phyloP scores from a whole-genome alignment of 139 green algal genomes.

The Micractinium conductrix region DNA sequence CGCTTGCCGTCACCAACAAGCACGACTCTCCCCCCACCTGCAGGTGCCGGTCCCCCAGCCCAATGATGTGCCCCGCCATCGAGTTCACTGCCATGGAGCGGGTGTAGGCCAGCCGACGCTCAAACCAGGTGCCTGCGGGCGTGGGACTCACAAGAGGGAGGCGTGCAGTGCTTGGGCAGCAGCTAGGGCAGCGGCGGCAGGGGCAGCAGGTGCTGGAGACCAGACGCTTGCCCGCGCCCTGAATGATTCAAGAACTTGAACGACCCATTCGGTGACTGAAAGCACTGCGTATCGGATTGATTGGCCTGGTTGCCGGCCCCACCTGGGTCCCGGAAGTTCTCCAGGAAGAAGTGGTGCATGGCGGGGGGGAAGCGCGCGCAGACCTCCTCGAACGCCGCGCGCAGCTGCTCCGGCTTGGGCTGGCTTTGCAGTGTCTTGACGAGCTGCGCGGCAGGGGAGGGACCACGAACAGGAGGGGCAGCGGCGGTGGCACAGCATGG shows the following conservation, averaged over 20 bases:
- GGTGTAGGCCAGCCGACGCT: slow-evolving; percentile 78
- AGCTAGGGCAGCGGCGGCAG: neutral
- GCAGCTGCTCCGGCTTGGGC: slow-evolving; percentile 24
- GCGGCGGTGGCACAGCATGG: neutral
- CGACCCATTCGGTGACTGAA: no score
- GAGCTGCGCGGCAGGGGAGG: neutral
- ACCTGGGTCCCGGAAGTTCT: slow-evolving; percentile 79
- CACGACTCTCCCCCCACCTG: neutral
- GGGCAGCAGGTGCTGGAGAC: neutral
- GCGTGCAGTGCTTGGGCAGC: neutral
- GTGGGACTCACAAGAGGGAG: neutral
- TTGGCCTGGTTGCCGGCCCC: neutral
- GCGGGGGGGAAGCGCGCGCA: slow-evolving; percentile 73
- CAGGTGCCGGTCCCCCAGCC: slow-evolving; percentile 91
- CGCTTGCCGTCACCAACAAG: neutral
- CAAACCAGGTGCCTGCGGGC: slow-evolving; percentile 68
- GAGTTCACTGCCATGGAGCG: slow-evolving; percentile 83
- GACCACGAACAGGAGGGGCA: neutral
- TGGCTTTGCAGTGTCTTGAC: neutral
- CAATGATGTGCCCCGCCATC: slow-evolving; percentile 92
- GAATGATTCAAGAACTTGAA: no score
- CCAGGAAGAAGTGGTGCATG: slow-evolving; percentile 96
- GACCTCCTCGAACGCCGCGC: slow-evolving; percentile 56
- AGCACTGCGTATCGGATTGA: neutral
- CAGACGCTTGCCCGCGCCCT: no score